These are phyloP conservation scores for Circinella umbellata DNA, from an alignment of 371 early-diverging fungal genomes.

Conservation along the genomic window DNA sequence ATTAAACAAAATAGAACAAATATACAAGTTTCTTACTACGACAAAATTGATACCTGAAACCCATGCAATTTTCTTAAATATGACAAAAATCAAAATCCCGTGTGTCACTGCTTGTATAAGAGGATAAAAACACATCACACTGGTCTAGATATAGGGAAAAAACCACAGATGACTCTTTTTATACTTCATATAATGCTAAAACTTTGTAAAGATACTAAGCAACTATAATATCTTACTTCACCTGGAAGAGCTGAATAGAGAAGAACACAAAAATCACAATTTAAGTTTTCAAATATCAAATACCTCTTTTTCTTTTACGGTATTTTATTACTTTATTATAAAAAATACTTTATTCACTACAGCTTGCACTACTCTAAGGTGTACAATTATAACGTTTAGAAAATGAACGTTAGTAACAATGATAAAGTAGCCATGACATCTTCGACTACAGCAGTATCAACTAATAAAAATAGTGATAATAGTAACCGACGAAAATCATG, in stretches of 20 bases:
- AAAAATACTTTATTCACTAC: background rate
- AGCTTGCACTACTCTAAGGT: too few relatives aligned
- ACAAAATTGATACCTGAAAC: background rate
- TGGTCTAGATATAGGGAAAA: background rate
- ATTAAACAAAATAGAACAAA: background rate
- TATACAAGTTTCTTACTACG: too few relatives aligned
- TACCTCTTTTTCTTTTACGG: background rate
- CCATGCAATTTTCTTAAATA: background rate
- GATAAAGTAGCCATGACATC: too few relatives aligned
- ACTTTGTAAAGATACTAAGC: background rate
- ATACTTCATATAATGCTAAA: background rate
- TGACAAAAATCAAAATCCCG: background rate
- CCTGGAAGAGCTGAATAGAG: background rate
- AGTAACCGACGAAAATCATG: constrained; percentile 1
- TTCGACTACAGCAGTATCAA: too few relatives aligned
- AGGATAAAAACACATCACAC: background rate
- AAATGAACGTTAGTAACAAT: too few relatives aligned
- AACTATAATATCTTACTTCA: background rate
- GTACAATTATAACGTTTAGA: too few relatives aligned
- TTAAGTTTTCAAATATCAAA: background rate
- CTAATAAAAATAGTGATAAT: background rate
- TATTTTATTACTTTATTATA: background rate
- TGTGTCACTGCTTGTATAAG: too few relatives aligned
- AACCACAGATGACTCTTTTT: background rate
- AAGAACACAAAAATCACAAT: background rate